Conservation (phyloP, 352 stramenopile genomes). For the Globisporangium nodosum region DNA sequence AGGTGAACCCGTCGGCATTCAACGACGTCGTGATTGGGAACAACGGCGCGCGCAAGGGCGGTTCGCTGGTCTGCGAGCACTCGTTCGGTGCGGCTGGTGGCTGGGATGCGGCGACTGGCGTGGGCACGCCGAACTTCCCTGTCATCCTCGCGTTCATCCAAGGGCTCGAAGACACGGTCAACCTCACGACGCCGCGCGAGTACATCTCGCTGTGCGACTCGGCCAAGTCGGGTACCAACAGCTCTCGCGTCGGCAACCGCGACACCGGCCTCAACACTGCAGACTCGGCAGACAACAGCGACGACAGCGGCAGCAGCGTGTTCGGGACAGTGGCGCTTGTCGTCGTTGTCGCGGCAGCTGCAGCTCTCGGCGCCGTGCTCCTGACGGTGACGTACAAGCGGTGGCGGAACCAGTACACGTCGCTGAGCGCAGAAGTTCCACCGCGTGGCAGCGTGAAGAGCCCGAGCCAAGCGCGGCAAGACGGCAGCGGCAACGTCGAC, state of each 20-base stretch:
- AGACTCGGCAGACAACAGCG: background rate
- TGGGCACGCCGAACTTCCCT: slow-evolving; percentile 82
- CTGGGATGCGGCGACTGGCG: slow-evolving; percentile 86
- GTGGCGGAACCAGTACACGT: slow-evolving; percentile 56
- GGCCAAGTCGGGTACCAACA: background rate
- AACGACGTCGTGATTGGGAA: slow-evolving; percentile 85
- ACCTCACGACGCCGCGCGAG: slow-evolving; percentile 21
- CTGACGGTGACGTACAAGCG: slow-evolving; percentile 34
- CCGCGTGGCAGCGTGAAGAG: slow-evolving; percentile 1
- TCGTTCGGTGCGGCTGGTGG: slow-evolving; percentile 79
- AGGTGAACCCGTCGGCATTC: slow-evolving; percentile 55
- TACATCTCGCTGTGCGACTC: slow-evolving; percentile 4
- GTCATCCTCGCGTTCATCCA: slow-evolving; percentile 54
- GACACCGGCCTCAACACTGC: slow-evolving; percentile 2
- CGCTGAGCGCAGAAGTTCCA: slow-evolving; percentile 21
- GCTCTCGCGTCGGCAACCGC: background rate
- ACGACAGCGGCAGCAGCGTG: slow-evolving; percentile 17
- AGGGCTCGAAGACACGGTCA: slow-evolving; percentile 46
- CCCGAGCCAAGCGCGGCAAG: slow-evolving; percentile 16
- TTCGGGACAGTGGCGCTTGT: slow-evolving; percentile 33
- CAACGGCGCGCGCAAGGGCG: slow-evolving; percentile 59
- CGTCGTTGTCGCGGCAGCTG: slow-evolving; percentile 22
- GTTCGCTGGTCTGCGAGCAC: slow-evolving; percentile 41
- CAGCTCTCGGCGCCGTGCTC: slow-evolving; percentile 24
- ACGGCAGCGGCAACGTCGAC: slow-evolving; percentile 11